Evolutionary conservation across 306 rosid species (phyloP).

Genomic region (Pterocarpus santalinus): DNA sequence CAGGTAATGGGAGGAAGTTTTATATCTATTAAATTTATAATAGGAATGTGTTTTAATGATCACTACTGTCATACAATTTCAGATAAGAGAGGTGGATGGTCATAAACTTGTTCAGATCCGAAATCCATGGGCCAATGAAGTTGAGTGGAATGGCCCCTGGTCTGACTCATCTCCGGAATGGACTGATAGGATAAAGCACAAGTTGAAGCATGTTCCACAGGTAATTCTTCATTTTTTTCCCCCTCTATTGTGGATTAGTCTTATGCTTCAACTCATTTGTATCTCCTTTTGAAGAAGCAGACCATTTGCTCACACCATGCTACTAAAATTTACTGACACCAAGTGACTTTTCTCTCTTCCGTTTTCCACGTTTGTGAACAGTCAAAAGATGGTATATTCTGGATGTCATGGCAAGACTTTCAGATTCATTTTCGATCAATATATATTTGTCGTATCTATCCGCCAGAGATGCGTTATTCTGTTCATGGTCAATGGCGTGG

Average conservation of each 20-base stretch:
- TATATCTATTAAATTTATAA: background rate
- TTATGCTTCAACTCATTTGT: slow-evolving; percentile 13
- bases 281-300: slow-evolving; percentile 30
- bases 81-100: slow-evolving; percentile 97
- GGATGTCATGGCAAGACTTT: slow-evolving; percentile 99
- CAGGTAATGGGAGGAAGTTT: slow-evolving; percentile 65
- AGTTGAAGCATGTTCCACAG: slow-evolving; percentile 92
- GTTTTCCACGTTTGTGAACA: slow-evolving; percentile 45
- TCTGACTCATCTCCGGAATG: slow-evolving; percentile 93
- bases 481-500: slow-evolving; percentile 99
- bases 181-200: slow-evolving; percentile 98
- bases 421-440: slow-evolving; percentile 98
- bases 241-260: background rate
- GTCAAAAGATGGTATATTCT: slow-evolving; percentile 98
- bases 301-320: background rate
- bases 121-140: slow-evolving; percentile 99
- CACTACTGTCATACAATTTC: slow-evolving; percentile 36
- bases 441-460: slow-evolving; percentile 95
- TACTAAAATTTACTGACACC: slow-evolving; percentile 29
- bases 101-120: slow-evolving; percentile 98
- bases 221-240: slow-evolving; percentile 48
- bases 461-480: slow-evolving; percentile 94
- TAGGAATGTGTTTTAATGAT: slow-evolving; percentile 34
- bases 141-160: slow-evolving; percentile 99
- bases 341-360: slow-evolving; percentile 15